Base-by-base conservation (phyloP, 164 flowering plant genomes). In the Santalum album region DNA sequence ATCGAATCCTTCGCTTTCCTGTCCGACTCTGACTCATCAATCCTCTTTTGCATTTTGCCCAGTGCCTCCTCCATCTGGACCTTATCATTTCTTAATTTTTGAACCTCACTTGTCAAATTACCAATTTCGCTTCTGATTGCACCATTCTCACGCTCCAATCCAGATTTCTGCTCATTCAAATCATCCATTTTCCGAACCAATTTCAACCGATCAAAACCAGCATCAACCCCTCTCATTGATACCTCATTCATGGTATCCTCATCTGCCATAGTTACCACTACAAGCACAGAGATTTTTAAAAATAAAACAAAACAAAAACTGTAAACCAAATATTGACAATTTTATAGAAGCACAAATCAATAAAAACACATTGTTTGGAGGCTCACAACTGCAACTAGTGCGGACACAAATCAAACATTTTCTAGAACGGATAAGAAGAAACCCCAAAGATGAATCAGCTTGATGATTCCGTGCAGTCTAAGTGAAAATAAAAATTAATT, bases 211-310 rank as follows among this genome's bases (percentile, higher is more conserved):
- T 67, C 61, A 9, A 54, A 48, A 6, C 39, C 67, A 10, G 17
- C 51, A 15, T 20, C 53, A 54, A 72, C 79, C 15, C 15, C 77
- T 40, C 9, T 29, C 34, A 3, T 29, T 4, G 56, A 56, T 12
- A 43, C 69, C 51, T 72, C 80, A 55, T 81, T 71, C 45, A 62
- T 32, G 19, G 26, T 35, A 32, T 49, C 45, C 49, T 70, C 79
- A 17, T 79, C 87, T 7, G 73, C 83, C 84, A 75, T 77, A 49
- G 48, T 49, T 36, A 19, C 58, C 16, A 56, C 64, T 58, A 50
- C 44, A 25, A 6, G 48, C 12, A 25, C 24, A 18, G 20, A 20
- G 22, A 5, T 4, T n/a, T n/a, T n/a, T n/a, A n/a, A n/a, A 7
- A 12, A 7, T 38, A 38, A 7, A 38, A 7, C 15, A 38, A 7